Evolutionary conservation across 176 grass and related monocot genomes (phyloP), one percentile per base, ranked within the genome.

Genomic region (Avena sativa): DNA sequence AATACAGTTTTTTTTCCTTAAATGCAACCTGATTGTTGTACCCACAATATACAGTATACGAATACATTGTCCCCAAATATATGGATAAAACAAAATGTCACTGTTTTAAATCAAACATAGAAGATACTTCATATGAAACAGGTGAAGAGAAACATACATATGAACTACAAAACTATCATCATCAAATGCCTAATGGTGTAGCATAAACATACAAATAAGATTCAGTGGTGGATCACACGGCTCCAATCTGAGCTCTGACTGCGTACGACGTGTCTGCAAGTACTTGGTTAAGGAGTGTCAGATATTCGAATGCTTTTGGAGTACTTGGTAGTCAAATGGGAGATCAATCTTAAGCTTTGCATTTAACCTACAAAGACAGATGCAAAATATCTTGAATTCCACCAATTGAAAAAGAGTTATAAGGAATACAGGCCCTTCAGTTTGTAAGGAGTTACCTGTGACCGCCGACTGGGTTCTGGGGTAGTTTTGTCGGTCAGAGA

Each of bases 381-480:
- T 15, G 38, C 1, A 72, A 38, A 72, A 50, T 7, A 6, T 34
- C 6, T 75, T 63, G 55, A 57, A 21, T 86, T 78, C 78, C 8
- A 61, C 58, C 8, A 23, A 61, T 23, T 23, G 8, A 71, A 16
- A 12, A 43, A 43, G 9, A 21, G 38, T 71, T 48, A 19, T 13
- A 79, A 71, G 50, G 15, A 59, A 17, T 15, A 4, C 46, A 64
- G 74, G 46, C 72, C 32, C 67, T 51, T 81, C 55, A 72, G 38
- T 21, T 58, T 58, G 55, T 8, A 71, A 43, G 8, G 36, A 20
- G 65, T 1, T 98, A 95, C 95, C 83, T 91, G 93, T 81, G 91
- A 98, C 95, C 95, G 95, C 2, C 89, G 89, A 46, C 91, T 91
- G 12, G 89, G 88, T 87, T 95, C 89, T 83, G 89, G 86, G 77